A percentile compares a stretch with the other conserved stretches of the same genome.
phyloP scores from a whole-genome alignment of 2,329 filamentous ascomycete genomes.

The Neonectria ditissima region DNA sequence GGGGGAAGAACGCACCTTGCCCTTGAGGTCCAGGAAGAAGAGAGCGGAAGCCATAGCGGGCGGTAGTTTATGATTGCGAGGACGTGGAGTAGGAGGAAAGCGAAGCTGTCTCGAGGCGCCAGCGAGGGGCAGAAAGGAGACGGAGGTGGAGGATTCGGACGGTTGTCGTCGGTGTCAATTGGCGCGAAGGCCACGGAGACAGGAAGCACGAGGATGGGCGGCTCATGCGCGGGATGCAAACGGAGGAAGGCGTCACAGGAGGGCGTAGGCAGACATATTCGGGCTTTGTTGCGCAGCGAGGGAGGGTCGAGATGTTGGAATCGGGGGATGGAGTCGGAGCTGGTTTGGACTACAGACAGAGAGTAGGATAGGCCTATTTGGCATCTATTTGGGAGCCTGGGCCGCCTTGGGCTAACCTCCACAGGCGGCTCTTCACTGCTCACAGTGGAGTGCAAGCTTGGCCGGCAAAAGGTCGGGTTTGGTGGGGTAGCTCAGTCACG shows the following conservation, averaged over 20 bases:
- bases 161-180: slow-evolving; percentile 40
- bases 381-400: slow-evolving; percentile 45
- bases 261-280: slow-evolving; percentile 43
- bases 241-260: slow-evolving; percentile 33
- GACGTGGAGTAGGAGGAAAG: slow-evolving; percentile 36
- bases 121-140: slow-evolving; percentile 44
- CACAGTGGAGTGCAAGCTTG: background rate
- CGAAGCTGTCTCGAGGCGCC: slow-evolving; percentile 24
- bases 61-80: slow-evolving; percentile 41
- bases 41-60: slow-evolving; percentile 90
- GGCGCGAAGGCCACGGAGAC: slow-evolving; percentile 41
- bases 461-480: slow-evolving; percentile 39
- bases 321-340: background rate
- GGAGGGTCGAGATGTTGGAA: slow-evolving; percentile 16
- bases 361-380: slow-evolving; percentile 37
- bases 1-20: slow-evolving; percentile 76
- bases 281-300: slow-evolving; percentile 31
- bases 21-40: slow-evolving; percentile 99
- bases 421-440: no score
- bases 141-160: slow-evolving; percentile 22
- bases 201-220: slow-evolving; percentile 25
- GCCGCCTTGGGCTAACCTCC: slow-evolving; percentile 15
- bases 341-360: slow-evolving; percentile 22
- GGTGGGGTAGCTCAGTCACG: slow-evolving; percentile 43
- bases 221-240: slow-evolving; percentile 32